A percentile compares a stretch with the other conserved stretches of the same genome.
phyloP scores from a whole-genome alignment of 2,329 filamentous ascomycete genomes.

The Sporothrix sp. region DNA sequence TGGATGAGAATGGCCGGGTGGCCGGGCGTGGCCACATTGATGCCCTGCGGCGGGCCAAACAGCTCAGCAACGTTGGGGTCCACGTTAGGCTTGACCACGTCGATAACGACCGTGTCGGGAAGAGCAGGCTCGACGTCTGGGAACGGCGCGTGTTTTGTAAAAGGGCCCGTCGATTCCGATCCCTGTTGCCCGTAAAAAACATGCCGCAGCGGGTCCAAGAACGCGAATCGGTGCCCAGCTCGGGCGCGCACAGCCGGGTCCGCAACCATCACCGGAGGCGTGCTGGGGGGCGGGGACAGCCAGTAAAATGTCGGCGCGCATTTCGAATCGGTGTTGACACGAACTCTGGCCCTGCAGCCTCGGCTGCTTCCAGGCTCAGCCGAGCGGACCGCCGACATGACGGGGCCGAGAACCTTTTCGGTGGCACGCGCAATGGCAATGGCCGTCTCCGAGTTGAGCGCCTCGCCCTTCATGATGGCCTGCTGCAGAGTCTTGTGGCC shows the following conservation, averaged over 20 bases:
- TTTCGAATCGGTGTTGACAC: not conserved
- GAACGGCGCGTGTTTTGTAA: not conserved
- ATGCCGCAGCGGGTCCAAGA: not conserved
- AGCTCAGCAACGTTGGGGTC: not conserved
- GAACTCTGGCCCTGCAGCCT: not conserved
- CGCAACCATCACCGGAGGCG: too few species aligned
- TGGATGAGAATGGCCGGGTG: constrained; percentile 23
- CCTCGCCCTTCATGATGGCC: constrained; percentile 7
- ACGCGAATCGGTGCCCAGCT: not conserved
- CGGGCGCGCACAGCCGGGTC: too few species aligned
- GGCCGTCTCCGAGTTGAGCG: not conserved
- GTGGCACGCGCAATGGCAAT: not conserved
- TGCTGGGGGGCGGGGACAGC: not conserved
- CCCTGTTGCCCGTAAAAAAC: too few species aligned
- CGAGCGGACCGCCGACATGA: not conserved
- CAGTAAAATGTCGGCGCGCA: constrained; percentile 2
- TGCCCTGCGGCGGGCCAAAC: not conserved
- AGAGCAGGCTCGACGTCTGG: not conserved
- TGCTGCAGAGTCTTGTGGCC: constrained; percentile 16
- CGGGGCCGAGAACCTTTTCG: not conserved
- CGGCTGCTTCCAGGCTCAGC: not conserved
- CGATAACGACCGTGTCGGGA: constrained; percentile 15
- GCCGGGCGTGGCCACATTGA: constrained; percentile 3
- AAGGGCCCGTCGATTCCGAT: too few species aligned
- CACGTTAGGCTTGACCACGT: constrained; percentile 8